Percentiles rank a stretch among this genome's conserved stretches.
These are phyloP conservation scores for Fistulina hepatica DNA, from an alignment of 1,284 basidiomycete genomes.

Conservation along the genomic window DNA sequence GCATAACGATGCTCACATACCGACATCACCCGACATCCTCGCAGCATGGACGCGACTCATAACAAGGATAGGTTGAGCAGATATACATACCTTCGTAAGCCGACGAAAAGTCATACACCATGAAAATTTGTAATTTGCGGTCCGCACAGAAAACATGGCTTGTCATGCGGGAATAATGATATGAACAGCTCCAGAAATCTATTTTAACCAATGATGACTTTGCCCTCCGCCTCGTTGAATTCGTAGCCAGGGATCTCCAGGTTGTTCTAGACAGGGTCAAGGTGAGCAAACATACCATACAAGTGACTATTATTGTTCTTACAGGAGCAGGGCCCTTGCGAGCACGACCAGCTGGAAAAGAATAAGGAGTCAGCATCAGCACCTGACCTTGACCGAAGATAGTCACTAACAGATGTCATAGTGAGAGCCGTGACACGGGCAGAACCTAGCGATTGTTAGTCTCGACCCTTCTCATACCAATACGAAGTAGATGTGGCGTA, in stretches of 20 bases:
- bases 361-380: slow-evolving; percentile 7
- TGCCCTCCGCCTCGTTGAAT: slow-evolving; percentile 81
- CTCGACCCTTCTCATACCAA: too few species aligned
- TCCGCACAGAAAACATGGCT: too few species aligned
- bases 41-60: too few species aligned
- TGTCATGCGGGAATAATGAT: too few species aligned
- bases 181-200: too few species aligned
- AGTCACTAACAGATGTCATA: slow-evolving; percentile 77
- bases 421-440: slow-evolving; percentile 97
- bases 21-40: too few species aligned
- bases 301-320: slow-evolving; percentile 26
- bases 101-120: too few species aligned
- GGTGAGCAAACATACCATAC: slow-evolving; percentile 1
- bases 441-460: slow-evolving; percentile 50
- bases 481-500: slow-evolving; percentile 25
- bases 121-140: too few species aligned
- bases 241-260: slow-evolving; percentile 85
- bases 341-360: slow-evolving; percentile 69
- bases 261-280: slow-evolving; percentile 54
- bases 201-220: slow-evolving; percentile 87
- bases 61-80: too few species aligned
- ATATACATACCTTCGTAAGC: too few species aligned
- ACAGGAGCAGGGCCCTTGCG: slow-evolving; percentile 93
- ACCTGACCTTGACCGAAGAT: slow-evolving; percentile 3
- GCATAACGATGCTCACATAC: too few species aligned